Conservation (phyloP, 78 protist genomes). For the Dictyostelium citrinum region DNA sequence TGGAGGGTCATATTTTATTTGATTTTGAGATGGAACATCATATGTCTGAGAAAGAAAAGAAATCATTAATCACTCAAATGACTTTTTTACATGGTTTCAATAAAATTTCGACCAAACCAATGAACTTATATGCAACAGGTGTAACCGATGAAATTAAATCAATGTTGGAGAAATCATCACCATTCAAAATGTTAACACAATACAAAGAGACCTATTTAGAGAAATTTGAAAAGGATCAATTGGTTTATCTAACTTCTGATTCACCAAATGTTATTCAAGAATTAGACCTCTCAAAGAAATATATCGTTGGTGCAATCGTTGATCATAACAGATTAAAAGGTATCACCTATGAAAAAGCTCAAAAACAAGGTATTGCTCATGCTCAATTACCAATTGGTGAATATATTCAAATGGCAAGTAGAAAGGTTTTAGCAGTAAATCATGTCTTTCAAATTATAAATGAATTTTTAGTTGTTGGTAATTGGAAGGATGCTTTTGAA, state of each 20-base stretch:
- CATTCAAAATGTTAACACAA: constrained; percentile 5
- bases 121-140: neutral
- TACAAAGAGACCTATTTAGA: constrained; percentile 24
- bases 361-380: constrained; percentile 57
- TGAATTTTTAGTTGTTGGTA: neutral
- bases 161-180: constrained; percentile 8
- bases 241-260: constrained; percentile 64
- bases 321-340: constrained; percentile 88
- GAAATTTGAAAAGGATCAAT: neutral
- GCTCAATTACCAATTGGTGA: constrained; percentile 84
- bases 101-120: constrained; percentile 9
- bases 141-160: neutral
- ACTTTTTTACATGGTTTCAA: constrained; percentile 40
- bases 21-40: constrained; percentile 13
- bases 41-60: constrained; percentile 27
- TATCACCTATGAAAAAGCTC: constrained; percentile 46
- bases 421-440: constrained; percentile 83
- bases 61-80: constrained; percentile 36
- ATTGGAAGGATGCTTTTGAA: constrained; percentile 78
- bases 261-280: constrained; percentile 54
- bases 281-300: constrained; percentile 69
- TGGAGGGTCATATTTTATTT: constrained; percentile 25
- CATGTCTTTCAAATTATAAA: constrained; percentile 84
- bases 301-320: constrained; percentile 87
- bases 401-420: constrained; percentile 49